phyloP scores from a whole-genome alignment of 805 yeast genomes.

The Metschnikowia shivogae region DNA sequence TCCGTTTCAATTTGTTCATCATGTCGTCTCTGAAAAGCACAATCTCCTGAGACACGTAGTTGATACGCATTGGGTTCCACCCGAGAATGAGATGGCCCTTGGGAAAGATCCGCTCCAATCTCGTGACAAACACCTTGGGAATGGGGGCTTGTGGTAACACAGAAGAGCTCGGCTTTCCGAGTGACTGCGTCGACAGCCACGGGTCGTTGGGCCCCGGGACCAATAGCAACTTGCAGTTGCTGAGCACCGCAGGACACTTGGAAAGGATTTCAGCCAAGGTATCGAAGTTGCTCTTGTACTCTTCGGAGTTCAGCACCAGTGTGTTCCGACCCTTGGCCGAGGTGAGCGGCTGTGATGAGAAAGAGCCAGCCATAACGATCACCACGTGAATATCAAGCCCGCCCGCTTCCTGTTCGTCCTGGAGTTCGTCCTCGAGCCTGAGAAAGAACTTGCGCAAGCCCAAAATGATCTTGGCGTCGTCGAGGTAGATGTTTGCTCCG shows the following conservation, averaged over 20 bases:
- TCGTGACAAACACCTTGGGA: slow-evolving; percentile 66
- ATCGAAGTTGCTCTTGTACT: slow-evolving; percentile 69
- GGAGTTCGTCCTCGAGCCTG: slow-evolving; percentile 39
- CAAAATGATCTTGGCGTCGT: slow-evolving; percentile 53
- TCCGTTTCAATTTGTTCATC: slow-evolving; percentile 64
- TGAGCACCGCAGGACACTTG: slow-evolving; percentile 51
- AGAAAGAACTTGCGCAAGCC: slow-evolving; percentile 62
- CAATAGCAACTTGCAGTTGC: slow-evolving; percentile 57
- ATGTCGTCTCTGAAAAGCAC: slow-evolving; percentile 70
- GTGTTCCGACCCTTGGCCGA: slow-evolving; percentile 49
- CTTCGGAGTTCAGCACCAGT: slow-evolving; percentile 47
- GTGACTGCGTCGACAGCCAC: slow-evolving; percentile 72
- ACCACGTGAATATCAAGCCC: slow-evolving; percentile 48
- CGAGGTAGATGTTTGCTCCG: slow-evolving; percentile 72
- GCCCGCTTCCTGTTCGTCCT: slow-evolving; percentile 35
- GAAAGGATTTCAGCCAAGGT: slow-evolving; percentile 62
- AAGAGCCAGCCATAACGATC: slow-evolving; percentile 80
- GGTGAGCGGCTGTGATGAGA: slow-evolving; percentile 61
- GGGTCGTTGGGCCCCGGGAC: slow-evolving; percentile 93
- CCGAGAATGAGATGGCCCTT: slow-evolving; percentile 30
- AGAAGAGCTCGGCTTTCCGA: slow-evolving; percentile 45
- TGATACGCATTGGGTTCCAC: slow-evolving; percentile 77
- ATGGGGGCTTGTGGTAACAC: slow-evolving; percentile 61
- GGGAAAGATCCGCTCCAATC: slow-evolving; percentile 51
- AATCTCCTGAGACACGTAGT: slow-evolving; percentile 81